Percentiles rank a stretch among this genome's conserved stretches.
Conservation (phyloP, 208 protist genomes). For the Crithidia thermophila region DNA sequence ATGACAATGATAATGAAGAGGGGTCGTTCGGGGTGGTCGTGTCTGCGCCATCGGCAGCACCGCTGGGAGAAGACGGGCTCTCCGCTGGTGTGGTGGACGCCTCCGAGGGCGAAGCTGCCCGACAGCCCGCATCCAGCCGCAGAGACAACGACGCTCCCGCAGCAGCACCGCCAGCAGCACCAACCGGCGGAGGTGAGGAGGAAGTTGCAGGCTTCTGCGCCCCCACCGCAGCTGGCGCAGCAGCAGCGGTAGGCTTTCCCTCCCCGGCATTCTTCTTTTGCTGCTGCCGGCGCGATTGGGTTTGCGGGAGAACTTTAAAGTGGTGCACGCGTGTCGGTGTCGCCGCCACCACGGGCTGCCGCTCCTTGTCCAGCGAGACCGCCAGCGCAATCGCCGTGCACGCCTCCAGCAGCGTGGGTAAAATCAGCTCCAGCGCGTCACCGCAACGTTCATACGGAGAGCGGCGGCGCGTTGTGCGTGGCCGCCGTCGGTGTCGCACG, state of each 20-base stretch:
- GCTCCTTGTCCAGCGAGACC: conserved; percentile 36
- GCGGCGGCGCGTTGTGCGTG: conserved; percentile 24
- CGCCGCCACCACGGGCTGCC: not conserved
- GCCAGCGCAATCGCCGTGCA: conserved; percentile 23
- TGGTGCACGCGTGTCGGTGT: conserved; percentile 15
- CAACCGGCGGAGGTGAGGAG: not conserved
- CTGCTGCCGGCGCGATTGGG: conserved; percentile 12
- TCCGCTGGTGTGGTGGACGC: not conserved
- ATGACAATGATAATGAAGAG: not conserved
- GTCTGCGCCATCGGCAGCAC: not conserved
- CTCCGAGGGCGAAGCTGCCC: not conserved
- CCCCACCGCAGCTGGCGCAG: too few relatives aligned
- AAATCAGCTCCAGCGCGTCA: conserved; percentile 31
- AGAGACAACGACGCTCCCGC: conserved; percentile 20
- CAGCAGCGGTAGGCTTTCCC: too few relatives aligned
- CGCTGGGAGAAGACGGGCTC: too few relatives aligned
- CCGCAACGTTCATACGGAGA: conserved; percentile 33
- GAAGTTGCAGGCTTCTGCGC: too few relatives aligned
- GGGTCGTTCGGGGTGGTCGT: not conserved
- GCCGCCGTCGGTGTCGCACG: conserved; percentile 25
- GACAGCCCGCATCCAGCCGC: conserved; percentile 18
- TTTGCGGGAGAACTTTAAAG: conserved; percentile 15
- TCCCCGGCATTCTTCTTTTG: conserved; percentile 3
- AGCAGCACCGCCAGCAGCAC: not conserved
- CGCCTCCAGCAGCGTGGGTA: conserved; percentile 41